phyloP scores from a whole-genome alignment of 345 rosid species.

The Brassica cretica region DNA sequence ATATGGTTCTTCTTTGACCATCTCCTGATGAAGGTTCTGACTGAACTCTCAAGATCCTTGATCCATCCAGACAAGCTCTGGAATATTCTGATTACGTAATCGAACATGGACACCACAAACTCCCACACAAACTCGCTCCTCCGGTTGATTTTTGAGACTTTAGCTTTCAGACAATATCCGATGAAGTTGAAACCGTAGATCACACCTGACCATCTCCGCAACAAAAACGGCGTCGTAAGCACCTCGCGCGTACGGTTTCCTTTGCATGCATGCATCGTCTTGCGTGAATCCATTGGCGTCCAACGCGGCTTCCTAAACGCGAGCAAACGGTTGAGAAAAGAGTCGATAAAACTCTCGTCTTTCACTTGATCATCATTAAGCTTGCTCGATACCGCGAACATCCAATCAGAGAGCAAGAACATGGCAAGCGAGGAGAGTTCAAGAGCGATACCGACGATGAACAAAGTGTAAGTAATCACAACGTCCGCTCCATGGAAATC shows the following conservation, averaged over 20 bases:
- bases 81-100: neutral
- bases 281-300: neutral
- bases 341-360: neutral
- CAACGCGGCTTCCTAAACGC: slow-evolving; percentile 26
- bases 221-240: slow-evolving; percentile 5
- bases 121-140: neutral
- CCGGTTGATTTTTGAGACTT: slow-evolving; percentile 32
- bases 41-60: neutral
- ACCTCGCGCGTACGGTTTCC: slow-evolving; percentile 18
- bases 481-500: slow-evolving; percentile 44
- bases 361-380: slow-evolving; percentile 18
- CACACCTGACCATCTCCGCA: slow-evolving; percentile 57
- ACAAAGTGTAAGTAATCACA: slow-evolving; percentile 52
- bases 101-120: neutral
- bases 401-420: slow-evolving; percentile 66
- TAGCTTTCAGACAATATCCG: slow-evolving; percentile 45
- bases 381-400: slow-evolving; percentile 26
- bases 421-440: slow-evolving; percentile 45
- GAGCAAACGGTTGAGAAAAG: slow-evolving; percentile 30
- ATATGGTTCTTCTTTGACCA: neutral
- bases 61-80: neutral
- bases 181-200: slow-evolving; percentile 50
- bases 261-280: neutral
- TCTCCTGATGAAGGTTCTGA: neutral
- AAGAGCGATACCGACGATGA: slow-evolving; percentile 50